Conservation (phyloP, 1,284 basidiomycete genomes). For the Boletellus sp. region DNA sequence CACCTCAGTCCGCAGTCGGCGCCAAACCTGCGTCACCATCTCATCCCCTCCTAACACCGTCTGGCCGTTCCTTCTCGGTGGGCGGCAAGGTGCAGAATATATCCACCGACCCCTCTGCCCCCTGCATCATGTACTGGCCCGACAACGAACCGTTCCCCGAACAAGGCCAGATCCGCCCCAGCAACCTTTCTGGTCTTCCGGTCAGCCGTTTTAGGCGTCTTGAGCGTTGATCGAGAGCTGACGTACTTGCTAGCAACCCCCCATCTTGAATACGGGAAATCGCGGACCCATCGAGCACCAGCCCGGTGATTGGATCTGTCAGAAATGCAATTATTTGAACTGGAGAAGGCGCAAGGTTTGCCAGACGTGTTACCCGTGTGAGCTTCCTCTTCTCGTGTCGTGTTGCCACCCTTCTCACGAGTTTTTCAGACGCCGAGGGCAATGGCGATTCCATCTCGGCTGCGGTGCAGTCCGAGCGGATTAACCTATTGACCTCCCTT, state of each 20-base stretch:
- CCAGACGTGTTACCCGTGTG: conserved; percentile 83
- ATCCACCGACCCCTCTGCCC: conserved; percentile 61
- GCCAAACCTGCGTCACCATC: conserved; percentile 35
- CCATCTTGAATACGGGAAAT: conserved; percentile 86
- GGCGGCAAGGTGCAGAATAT: conserved; percentile 77
- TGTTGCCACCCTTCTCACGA: conserved; percentile 8
- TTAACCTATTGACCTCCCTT: conserved; percentile 68
- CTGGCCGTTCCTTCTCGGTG: conserved; percentile 65
- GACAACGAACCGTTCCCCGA: conserved; percentile 79
- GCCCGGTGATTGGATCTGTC: conserved; percentile 89
- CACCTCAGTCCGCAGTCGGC: conserved; percentile 16
- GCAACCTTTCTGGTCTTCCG: conserved; percentile 46
- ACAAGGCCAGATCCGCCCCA: conserved; percentile 70
- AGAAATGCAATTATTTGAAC: conserved; percentile 80
- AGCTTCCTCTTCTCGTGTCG: conserved; percentile 5
- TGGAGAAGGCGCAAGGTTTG: conserved; percentile 85
- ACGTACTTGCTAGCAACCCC: conserved; percentile 54
- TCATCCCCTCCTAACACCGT: conserved; percentile 73
- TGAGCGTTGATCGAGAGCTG: neutral
- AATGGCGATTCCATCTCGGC: conserved; percentile 80
- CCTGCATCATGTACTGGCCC: conserved; percentile 83
- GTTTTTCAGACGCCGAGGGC: conserved; percentile 65
- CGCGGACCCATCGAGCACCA: conserved; percentile 81
- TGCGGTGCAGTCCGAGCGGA: conserved; percentile 78
- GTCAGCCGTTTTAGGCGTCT: conserved; percentile 37